Evolutionary conservation across 1,284 basidiomycete genomes (phyloP).

Genomic region (Xerocomus nothofagi): DNA sequence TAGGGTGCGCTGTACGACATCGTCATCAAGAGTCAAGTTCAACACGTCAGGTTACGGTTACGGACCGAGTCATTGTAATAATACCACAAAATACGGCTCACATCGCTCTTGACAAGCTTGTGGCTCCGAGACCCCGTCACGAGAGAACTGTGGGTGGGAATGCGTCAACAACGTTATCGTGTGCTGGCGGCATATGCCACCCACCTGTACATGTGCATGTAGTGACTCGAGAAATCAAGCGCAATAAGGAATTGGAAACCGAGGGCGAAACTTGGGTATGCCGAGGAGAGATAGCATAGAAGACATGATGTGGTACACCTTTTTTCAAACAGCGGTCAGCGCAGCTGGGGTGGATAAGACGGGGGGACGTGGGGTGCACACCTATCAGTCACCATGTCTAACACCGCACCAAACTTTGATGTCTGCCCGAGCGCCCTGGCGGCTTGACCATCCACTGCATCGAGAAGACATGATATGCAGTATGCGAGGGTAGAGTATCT

Average conservation of each 20-base stretch:
- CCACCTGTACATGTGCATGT: conserved; percentile 99
- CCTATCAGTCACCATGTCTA: conserved; percentile 99
- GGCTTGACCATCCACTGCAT: conserved; percentile 94
- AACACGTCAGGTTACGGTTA: no score
- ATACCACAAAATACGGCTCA: conserved; percentile 87
- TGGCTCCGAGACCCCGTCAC: conserved; percentile 91
- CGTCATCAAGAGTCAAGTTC: conserved; percentile 4
- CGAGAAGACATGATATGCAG: conserved; percentile 89
- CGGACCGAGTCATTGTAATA: conserved; percentile 91
- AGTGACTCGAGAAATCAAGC: conserved; percentile 97
- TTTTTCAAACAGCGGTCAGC: conserved; percentile 35
- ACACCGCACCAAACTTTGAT: conserved; percentile 95
- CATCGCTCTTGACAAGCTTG: conserved; percentile 89
- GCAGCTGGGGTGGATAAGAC: neutral
- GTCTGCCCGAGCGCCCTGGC: conserved; percentile 90
- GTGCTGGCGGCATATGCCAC: conserved; percentile 16
- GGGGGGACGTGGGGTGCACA: conserved; percentile 35
- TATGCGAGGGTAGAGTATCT: conserved; percentile 92
- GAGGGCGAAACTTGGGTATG: conserved; percentile 82
- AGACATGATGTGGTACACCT: conserved; percentile 97
- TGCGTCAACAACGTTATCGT: conserved; percentile 1
- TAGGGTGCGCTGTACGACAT: conserved; percentile 61
- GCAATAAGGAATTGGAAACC: conserved; percentile 95
- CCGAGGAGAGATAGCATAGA: conserved; percentile 90
- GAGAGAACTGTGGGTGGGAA: conserved; percentile 66